Evolutionary conservation across 2,329 filamentous ascomycete genomes (phyloP).

Genomic region (Phyllosticta ampelicida): DNA sequence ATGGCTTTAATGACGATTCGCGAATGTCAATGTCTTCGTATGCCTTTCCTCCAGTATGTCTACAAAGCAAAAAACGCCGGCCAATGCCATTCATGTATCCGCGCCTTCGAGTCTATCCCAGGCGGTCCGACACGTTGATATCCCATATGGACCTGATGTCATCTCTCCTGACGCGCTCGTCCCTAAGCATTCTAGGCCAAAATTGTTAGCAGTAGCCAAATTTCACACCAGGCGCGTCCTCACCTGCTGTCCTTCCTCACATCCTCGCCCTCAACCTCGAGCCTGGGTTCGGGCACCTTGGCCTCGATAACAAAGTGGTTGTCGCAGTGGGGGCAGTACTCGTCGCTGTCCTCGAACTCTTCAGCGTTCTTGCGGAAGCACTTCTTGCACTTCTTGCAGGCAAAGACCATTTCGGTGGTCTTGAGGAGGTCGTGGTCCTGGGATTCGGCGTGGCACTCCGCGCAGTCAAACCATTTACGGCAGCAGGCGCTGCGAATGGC

Average conservation of each 20-base stretch:
- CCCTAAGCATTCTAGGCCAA: slow-evolving; percentile 65
- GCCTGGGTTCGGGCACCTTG: slow-evolving; percentile 64
- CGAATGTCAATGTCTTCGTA: not conserved
- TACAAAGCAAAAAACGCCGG: slow-evolving; percentile 6
- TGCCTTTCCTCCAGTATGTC: not conserved
- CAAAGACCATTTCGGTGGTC: slow-evolving; percentile 80
- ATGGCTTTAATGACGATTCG: not conserved
- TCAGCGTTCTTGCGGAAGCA: slow-evolving; percentile 88
- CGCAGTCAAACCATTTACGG: slow-evolving; percentile 98
- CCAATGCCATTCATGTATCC: slow-evolving; percentile 3
- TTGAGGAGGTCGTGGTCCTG: slow-evolving; percentile 68
- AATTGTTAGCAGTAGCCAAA: not conserved
- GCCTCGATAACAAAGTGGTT: slow-evolving; percentile 97
- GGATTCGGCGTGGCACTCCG: slow-evolving; percentile 79
- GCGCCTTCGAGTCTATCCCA: slow-evolving; percentile 47
- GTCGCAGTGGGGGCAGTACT: slow-evolving; percentile 98
- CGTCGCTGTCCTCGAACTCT: slow-evolving; percentile 93
- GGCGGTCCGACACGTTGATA: slow-evolving; percentile 60
- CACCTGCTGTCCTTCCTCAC: slow-evolving; percentile 64
- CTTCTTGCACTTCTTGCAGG: slow-evolving; percentile 98
- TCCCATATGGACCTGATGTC: slow-evolving; percentile 61
- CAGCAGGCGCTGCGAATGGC: slow-evolving; percentile 93
- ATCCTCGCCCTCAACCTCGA: slow-evolving; percentile 88
- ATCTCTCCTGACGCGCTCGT: slow-evolving; percentile 61
- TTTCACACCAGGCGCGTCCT: slow-evolving; percentile 11